Evolutionary conservation across 2,329 filamentous ascomycete genomes (phyloP).

Genomic region (Didymellaceae sp.): DNA sequence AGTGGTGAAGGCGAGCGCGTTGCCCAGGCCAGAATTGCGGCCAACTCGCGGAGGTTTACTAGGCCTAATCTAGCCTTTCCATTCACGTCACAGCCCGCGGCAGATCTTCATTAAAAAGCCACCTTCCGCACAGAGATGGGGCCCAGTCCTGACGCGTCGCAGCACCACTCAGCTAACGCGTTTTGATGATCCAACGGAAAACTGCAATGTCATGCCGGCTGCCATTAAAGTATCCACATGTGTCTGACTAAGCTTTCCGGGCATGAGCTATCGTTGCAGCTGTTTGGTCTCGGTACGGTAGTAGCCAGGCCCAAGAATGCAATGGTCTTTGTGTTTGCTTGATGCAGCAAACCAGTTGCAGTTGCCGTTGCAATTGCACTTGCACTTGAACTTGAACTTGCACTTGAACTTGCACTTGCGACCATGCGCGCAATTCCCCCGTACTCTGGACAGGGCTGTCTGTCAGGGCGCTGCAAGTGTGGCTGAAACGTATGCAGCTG

Average conservation of each 20-base stretch:
- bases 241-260: no score
- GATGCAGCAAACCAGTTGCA: not conserved
- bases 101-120: constrained; percentile 1
- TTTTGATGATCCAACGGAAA: no score
- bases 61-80: constrained; percentile 5
- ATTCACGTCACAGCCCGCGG: constrained; percentile 12
- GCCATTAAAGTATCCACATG: not conserved
- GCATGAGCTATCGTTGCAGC: no score
- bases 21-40: constrained; percentile 17
- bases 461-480: constrained; percentile 8
- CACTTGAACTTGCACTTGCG: no score
- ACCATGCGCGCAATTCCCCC: no score
- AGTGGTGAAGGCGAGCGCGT: constrained; percentile 15
- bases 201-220: not conserved
- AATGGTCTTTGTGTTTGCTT: not conserved
- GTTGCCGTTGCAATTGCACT: no score
- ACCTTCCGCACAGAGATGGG: constrained; percentile 1
- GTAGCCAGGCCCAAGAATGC: not conserved
- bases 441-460: constrained; percentile 4
- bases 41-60: constrained; percentile 5
- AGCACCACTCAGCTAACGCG: no score
- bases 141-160: constrained; percentile 6
- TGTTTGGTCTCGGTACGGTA: no score
- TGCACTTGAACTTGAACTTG: no score
- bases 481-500: constrained; percentile 17